Evolutionary conservation across 1,139 yeast species (phyloP), one percentile per base, ranked within the genome.

Genomic region (Diutina pseudorugosa): DNA sequence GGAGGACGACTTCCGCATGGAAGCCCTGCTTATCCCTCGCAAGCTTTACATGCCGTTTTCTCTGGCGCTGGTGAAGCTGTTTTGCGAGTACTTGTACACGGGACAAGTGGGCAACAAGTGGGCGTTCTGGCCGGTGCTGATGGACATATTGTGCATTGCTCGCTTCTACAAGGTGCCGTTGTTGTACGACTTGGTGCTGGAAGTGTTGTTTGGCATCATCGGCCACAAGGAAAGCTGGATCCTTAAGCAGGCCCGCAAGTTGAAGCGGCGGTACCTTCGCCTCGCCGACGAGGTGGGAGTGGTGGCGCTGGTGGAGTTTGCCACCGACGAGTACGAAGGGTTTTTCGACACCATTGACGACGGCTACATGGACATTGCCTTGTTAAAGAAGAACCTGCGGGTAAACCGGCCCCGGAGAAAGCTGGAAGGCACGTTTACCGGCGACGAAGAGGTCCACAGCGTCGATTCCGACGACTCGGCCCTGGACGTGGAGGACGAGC

Each of bases 101-200:
- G 94, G 93, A 1, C 90, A 85, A 64, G 78, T 85, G 40, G 89
- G 88, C 40, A 80, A 83, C 55, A 82, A 79, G 59, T 85, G 91
- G 91, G 66, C 75, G 14, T 65, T 85, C 41, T 71, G 77, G 2
- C 91, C 91, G 0, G 82, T 86, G 0, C 77, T 86, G 0, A 70
- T 83, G 53, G 90, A 85, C 57, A 73, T 82, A 52, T 70, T 85
- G 58, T 66, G 80, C 30, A 72, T 83, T 58, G 76, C 89, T 1
- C 82, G 82, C 58, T 74, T 79, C 55, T 83, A 80, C 60, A 81
- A 80, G 56, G 75, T 85, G 19, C 91, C 91, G 1, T 66, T 85
- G 54, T 67, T 85, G 41, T 83, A 82, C 61, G 89, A 84, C 60
- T 69, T 84, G 58, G 77, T 85, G 51, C 69, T 80, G 53, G 94